Evolutionary conservation across 371 early-diverging fungal species (phyloP), one percentile per base, ranked within the genome.

Genomic region (Haplosporangium sp.): DNA sequence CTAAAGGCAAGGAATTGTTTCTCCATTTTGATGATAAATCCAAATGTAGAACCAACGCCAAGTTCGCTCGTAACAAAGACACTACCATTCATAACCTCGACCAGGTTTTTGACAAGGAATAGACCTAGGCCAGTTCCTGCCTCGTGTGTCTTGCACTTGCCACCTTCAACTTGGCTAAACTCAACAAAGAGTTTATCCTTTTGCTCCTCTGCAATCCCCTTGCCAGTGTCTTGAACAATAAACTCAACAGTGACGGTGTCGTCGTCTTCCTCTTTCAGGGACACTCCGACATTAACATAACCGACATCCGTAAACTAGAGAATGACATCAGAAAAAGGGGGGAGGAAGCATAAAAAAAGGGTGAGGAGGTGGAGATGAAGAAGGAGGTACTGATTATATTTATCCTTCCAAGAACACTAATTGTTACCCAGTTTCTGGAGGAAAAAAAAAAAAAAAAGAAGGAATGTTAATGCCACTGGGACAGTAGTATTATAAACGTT

Each of bases 191-290:
- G 86, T 56, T 82, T 85, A 60, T 72, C 76, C 45, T 74, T 67
- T 64, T 88, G 87, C 20, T 85, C 85, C 13, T 74, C 69, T 4
- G 90, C 86, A 52, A 92, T 90, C 17, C 92, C 91, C 15, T 67
- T 73, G 55, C 92, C 92, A 3, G 91, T 87, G 73, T 92, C 92
- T 61, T 69, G 78, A 1, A 92, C 90, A 10, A 85, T 83, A 67
- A 89, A 76, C 61, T 83, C 56, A 50, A 86, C 74, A 7, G 77
- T 77, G 38, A 77, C 77, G 7, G 74, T 56, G 48, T 79, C 79
- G 34, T 79, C 79, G 53, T 79, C 79, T 27, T 79, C 79, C 15
- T 79, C 79, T 66, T 79, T 79, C 53, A 79, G 61, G 19, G 79
- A 74, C 8, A 79, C 79, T 3, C 79, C 79, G 8, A 79, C 74